Base-by-base conservation (phyloP, 225 moss, liverwort and hornwort genomes). In the Straminergon stramineum region DNA sequence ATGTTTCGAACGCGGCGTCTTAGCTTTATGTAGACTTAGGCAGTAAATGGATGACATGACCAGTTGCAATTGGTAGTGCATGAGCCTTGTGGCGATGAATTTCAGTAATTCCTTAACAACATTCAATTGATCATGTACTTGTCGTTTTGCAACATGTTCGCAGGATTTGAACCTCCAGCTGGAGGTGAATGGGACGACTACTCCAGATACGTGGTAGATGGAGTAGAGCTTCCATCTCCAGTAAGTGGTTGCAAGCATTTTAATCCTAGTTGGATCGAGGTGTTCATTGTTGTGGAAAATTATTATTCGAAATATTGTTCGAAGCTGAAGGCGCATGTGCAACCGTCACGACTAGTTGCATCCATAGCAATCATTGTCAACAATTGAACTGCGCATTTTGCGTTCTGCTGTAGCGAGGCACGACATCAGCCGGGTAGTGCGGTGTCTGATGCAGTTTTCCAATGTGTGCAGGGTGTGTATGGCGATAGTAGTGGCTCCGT, bases 121-220 rank as follows among this genome's bases (percentile, higher is more conserved):
- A 57, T 67, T 41, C 51, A 56, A 31, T 64, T n/a, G 77, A 28
- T 81, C 52, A 66, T 18, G 34, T 34, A 66, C 67, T 21, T 79
- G 15, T 83, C 35, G 41, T 85, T 86, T 53, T 88, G 34, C 74
- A 63, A 86, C 55, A 71, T 74, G 84, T 68, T 45, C n/a, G 89
- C 94, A 94, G 96, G 94, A 35, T 96, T 94, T 87, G 96, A 96
- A 82, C 90, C 93, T 85, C 92, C 93, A 31, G 90, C 92, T 67
- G 84, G 92, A 89, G 95, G 96, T 60, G 97, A 98, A 85, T 98
- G 98, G 98, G 98, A 98, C 75, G 98, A 98, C 15, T 98, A 97
- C 77, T 69, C 95, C 21, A 95, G 94, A 84, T 94, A 89, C 89
- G 95, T 95, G 23, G 95, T 98, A 24, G 97, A 98, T 70, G 98